These are phyloP conservation scores for Rusavskia elegans DNA, from an alignment of 495 filamentous ascomycete genomes.

Conservation along the genomic window DNA sequence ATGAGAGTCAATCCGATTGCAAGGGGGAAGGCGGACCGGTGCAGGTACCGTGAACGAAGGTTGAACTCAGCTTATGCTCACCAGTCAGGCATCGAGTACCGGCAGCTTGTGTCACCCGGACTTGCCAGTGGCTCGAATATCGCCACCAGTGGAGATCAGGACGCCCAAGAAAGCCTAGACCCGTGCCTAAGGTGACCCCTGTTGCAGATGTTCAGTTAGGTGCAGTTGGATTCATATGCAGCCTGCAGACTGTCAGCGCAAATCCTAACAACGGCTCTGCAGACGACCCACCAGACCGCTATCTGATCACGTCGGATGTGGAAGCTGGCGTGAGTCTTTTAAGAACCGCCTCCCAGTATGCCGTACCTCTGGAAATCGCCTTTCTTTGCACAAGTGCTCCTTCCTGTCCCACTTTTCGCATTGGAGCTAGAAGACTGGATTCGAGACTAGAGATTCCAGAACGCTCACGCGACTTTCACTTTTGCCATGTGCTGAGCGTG, in stretches of 20 bases:
- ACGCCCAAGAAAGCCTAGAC: neutral
- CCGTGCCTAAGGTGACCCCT: neutral
- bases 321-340: no score
- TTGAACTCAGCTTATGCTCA: neutral
- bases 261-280: neutral
- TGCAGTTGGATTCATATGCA: no score
- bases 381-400: neutral
- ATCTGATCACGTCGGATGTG: no score
- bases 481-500: neutral
- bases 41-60: neutral
- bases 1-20: neutral
- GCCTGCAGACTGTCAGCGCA: neutral
- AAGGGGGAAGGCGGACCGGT: neutral
- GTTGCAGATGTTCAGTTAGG: neutral
- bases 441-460: neutral
- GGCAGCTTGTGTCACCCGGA: neutral
- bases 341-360: neutral
- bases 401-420: neutral
- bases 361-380: neutral
- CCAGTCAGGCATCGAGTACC: neutral
- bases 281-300: no score
- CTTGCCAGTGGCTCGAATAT: neutral
- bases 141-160: neutral
- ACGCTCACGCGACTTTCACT: neutral
- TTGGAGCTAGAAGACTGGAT: neutral